phyloP scores from a whole-genome alignment of 2,329 filamentous ascomycete genomes.

The Myotisia sp. region DNA sequence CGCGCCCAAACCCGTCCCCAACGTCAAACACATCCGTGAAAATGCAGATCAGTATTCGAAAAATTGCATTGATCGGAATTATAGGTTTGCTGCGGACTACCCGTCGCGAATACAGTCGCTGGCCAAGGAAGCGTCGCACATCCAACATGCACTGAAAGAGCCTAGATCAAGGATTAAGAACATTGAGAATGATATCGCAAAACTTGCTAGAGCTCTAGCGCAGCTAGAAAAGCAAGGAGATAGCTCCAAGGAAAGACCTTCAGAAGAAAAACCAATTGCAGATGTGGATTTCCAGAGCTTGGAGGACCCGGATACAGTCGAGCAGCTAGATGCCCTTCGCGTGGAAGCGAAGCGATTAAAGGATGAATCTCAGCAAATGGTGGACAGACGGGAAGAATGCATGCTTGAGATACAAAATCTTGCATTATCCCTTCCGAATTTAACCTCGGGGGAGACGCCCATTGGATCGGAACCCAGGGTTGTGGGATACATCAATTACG shows the following conservation, averaged over 20 bases:
- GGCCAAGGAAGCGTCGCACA: conserved; percentile 23
- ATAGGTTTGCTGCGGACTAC: conserved; percentile 41
- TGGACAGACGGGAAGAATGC: conserved; percentile 20
- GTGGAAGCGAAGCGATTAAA: conserved; percentile 28
- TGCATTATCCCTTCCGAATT: conserved; percentile 69
- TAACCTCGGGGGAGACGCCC: conserved; percentile 65
- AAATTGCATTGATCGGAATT: conserved; percentile 79
- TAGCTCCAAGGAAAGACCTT: background rate
- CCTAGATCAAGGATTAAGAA: conserved; percentile 32
- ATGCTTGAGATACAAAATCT: conserved; percentile 55
- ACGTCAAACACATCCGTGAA: conserved; percentile 81
- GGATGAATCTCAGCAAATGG: conserved; percentile 22
- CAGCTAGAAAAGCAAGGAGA: background rate
- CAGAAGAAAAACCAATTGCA: conserved; percentile 3
- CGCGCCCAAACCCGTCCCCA: conserved; percentile 57
- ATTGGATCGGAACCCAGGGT: conserved; percentile 50
- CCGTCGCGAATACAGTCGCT: conserved; percentile 39
- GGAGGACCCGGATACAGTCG: conserved; percentile 3
- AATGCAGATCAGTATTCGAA: conserved; percentile 65
- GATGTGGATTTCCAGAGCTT: conserved; percentile 10
- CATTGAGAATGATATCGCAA: conserved; percentile 29
- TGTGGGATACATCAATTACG: conserved; percentile 65
- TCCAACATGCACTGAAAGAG: conserved; percentile 27
- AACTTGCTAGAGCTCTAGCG: conserved; percentile 17
- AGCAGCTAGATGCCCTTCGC: conserved; percentile 19